phyloP scores from a whole-genome alignment of 2,329 filamentous ascomycete genomes.

The Aureobasidium leucospermi region DNA sequence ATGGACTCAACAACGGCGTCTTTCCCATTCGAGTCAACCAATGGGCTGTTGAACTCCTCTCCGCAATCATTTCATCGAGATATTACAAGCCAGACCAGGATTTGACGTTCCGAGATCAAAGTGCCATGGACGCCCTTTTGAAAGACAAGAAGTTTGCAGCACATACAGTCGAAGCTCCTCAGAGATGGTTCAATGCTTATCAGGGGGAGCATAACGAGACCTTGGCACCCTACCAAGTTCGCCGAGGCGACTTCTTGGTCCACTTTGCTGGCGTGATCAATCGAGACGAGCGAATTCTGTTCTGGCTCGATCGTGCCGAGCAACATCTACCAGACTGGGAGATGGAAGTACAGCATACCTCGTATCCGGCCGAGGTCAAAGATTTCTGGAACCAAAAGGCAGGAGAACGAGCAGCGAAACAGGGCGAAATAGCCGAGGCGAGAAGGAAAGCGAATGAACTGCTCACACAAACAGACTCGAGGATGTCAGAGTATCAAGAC shows the following conservation, averaged over 20 bases:
- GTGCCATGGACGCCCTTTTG: slow-evolving; percentile 32
- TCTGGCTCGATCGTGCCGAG: slow-evolving; percentile 33
- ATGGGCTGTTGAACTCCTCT: slow-evolving; percentile 35
- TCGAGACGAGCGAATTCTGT: slow-evolving; percentile 29
- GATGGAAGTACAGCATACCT: slow-evolving; percentile 30
- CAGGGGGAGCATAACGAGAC: slow-evolving; percentile 33
- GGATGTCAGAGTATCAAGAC: slow-evolving; percentile 24
- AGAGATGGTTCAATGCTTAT: slow-evolving; percentile 40
- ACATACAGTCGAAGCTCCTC: slow-evolving; percentile 22
- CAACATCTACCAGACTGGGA: slow-evolving; percentile 33
- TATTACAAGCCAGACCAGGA: slow-evolving; percentile 31
- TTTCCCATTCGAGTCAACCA: slow-evolving; percentile 34
- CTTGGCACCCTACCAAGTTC: slow-evolving; percentile 29
- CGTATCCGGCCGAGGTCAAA: slow-evolving; percentile 29
- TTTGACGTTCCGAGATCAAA: slow-evolving; percentile 34
- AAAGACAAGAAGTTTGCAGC: slow-evolving; percentile 20
- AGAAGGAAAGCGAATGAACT: slow-evolving; percentile 21
- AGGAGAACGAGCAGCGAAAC: slow-evolving; percentile 7
- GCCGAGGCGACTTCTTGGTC: slow-evolving; percentile 36
- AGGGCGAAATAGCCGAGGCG: slow-evolving; percentile 16
- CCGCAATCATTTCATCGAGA: slow-evolving; percentile 32
- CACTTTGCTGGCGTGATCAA: slow-evolving; percentile 34
- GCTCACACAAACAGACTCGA: slow-evolving; percentile 20
- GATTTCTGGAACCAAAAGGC: slow-evolving; percentile 28
- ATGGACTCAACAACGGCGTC: slow-evolving; percentile 38